These are phyloP conservation scores for Lumnitzera littorea DNA, from an alignment of 345 rosid species.

Conservation along the genomic window DNA sequence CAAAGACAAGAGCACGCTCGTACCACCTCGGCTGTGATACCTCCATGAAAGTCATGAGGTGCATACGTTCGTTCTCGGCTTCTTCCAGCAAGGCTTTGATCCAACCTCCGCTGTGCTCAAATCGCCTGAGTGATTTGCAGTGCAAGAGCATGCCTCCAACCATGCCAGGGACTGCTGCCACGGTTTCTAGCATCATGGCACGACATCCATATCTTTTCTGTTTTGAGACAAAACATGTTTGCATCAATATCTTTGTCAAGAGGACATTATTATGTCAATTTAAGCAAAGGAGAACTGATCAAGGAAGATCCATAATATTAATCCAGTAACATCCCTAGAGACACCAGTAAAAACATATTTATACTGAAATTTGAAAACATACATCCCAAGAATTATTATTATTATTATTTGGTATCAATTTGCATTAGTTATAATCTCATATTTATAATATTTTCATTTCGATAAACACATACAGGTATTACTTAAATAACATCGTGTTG, in stretches of 20 bases:
- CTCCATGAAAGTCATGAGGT: slow-evolving; percentile 88
- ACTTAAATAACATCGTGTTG: too few relatives aligned
- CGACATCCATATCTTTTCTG: slow-evolving; percentile 70
- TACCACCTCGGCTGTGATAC: slow-evolving; percentile 67
- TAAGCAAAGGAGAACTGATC: too few relatives aligned
- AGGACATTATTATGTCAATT: too few relatives aligned
- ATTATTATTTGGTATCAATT: too few relatives aligned
- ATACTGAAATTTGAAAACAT: too few relatives aligned
- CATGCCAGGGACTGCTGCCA: slow-evolving; percentile 84
- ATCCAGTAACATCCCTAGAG: too few relatives aligned
- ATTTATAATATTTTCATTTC: too few relatives aligned
- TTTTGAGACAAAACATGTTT: not conserved
- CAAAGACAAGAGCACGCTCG: slow-evolving; percentile 59
- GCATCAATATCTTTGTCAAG: not conserved
- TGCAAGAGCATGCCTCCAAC: slow-evolving; percentile 75
- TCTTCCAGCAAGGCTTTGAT: slow-evolving; percentile 70
- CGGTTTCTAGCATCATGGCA: slow-evolving; percentile 89
- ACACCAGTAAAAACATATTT: too few relatives aligned
- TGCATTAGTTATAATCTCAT: too few relatives aligned
- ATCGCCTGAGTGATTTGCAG: slow-evolving; percentile 59
- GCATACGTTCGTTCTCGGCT: slow-evolving; percentile 91
- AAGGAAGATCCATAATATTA: too few relatives aligned
- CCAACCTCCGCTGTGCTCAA: slow-evolving; percentile 87
- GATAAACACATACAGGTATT: too few relatives aligned
- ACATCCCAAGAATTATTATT: too few relatives aligned